Base-by-base conservation (phyloP, 2,329 filamentous ascomycete species). In the Aspergillus oerlinghausenensis region DNA sequence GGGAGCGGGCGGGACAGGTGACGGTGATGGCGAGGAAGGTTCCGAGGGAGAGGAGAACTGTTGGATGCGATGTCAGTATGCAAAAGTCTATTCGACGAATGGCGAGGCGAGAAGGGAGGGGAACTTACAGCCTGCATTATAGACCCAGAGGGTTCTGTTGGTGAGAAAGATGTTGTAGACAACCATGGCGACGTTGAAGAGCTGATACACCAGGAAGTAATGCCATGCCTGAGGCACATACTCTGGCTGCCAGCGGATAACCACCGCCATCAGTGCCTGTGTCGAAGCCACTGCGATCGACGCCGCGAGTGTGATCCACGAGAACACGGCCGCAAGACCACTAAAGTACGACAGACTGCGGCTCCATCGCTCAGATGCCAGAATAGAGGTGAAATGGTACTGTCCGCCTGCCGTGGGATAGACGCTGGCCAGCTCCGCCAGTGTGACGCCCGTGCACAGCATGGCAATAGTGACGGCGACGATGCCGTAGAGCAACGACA, bases 321-420 rank as follows among this genome's bases (percentile, higher is more conserved):
- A 52, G 43, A 65, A 65, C 9, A 65, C 59, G 1, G 62, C 62
- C 7, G 63, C 63, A 8, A 65, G 57, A 4, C 63, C 63, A 43
- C 59, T 63, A 8, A 56, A 57, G 49, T 65, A 65, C 10, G 63
- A 65, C 26, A 68, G 52, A 8, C 55, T 42, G 6, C 65, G 63
- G 35, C 62, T 66, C 61, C 60, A 68, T 26, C 60, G 63, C 10
- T 55, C 58, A 17, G 66, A 62, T 0, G 65, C 64, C 42, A 70
- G 55, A 40, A 68, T 66, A 14, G 64, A 68, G 0, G 67, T 66
- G 58, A 67, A 70, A 51, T 68, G 65, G 42, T 69, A 70, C 52
- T 69, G 67, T 2, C 66, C 67, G 2, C 68, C 68, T 3, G 68
- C 67, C 4, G 66, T 69, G 29, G 68, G 68, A 47, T 67, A 67